Conservation (phyloP, 257 asterid genomes). For the Asclepias syriaca region DNA sequence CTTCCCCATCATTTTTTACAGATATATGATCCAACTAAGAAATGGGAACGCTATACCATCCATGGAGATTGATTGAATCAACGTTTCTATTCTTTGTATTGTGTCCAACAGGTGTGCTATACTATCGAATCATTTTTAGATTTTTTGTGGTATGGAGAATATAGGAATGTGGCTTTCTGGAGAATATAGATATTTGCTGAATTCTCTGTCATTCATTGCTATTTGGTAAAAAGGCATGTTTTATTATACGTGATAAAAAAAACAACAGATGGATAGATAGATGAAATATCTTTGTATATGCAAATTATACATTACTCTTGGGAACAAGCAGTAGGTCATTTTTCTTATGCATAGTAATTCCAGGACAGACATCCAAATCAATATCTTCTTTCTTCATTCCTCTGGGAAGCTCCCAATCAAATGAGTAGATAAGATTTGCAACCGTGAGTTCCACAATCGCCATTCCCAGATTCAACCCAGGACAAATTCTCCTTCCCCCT, state of each 20-base stretch:
- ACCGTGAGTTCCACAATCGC: not conserved
- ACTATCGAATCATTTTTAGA: not conserved
- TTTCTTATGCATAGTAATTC: constrained; percentile 4
- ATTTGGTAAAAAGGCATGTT: too few species aligned
- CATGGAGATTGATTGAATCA: constrained; percentile 63
- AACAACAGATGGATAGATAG: too few species aligned
- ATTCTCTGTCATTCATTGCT: too few species aligned
- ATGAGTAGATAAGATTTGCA: not conserved
- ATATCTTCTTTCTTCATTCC: not conserved
- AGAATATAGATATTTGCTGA: too few species aligned
- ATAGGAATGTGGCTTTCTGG: too few species aligned
- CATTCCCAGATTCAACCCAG: not conserved
- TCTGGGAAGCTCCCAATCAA: not conserved
- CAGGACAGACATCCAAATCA: not conserved
- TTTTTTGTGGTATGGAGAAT: not conserved
- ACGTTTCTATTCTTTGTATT: not conserved
- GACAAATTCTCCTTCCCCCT: not conserved
- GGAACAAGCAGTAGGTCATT: not conserved
- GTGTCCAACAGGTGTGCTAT: not conserved
- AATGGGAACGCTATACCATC: constrained; percentile 90
- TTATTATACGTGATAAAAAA: too few species aligned
- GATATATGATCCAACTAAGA: constrained; percentile 90
- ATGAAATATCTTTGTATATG: too few species aligned
- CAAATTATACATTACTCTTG: not conserved
- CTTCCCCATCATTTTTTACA: constrained; percentile 25